These are phyloP conservation scores for Rhododendron vialii DNA, from an alignment of 148 eudicot species.

Conservation along the genomic window DNA sequence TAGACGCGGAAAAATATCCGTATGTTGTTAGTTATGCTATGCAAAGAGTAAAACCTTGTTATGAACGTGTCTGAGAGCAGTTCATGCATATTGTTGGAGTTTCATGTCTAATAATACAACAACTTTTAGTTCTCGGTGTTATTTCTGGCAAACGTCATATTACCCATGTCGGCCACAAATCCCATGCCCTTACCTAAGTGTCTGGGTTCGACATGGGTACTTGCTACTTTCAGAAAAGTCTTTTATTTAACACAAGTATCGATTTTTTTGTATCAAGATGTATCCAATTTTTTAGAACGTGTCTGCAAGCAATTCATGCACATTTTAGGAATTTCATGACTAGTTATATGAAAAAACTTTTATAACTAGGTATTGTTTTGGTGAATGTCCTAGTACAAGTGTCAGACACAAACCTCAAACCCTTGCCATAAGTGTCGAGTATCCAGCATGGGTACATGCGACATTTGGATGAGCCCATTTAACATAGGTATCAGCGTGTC, in stretches of 20 bases:
- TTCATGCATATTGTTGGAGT: not conserved
- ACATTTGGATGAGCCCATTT: not conserved
- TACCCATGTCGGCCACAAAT: not conserved
- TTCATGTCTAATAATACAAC: not conserved
- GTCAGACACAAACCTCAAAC: not conserved
- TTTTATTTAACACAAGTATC: not conserved
- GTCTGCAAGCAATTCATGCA: not conserved
- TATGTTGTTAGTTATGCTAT: not conserved
- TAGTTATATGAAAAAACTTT: not conserved
- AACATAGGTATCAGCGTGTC: not conserved
- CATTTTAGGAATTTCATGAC: not conserved
- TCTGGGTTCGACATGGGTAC: not conserved
- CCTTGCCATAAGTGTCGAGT: not conserved
- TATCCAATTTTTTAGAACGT: not conserved
- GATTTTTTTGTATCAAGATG: not conserved
- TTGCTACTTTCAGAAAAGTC: not conserved
- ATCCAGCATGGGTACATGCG: not conserved
- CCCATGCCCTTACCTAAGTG: not conserved
- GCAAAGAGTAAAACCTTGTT: not conserved
- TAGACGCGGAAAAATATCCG: not conserved
- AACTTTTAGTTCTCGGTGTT: not conserved
- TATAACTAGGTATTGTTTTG: not conserved
- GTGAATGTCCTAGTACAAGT: not conserved
- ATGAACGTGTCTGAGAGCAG: not conserved
- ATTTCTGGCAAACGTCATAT: not conserved